Evolutionary conservation across 495 filamentous ascomycete species (phyloP), one percentile per base, ranked within the genome.

Genomic region (Bacidia rubella): DNA sequence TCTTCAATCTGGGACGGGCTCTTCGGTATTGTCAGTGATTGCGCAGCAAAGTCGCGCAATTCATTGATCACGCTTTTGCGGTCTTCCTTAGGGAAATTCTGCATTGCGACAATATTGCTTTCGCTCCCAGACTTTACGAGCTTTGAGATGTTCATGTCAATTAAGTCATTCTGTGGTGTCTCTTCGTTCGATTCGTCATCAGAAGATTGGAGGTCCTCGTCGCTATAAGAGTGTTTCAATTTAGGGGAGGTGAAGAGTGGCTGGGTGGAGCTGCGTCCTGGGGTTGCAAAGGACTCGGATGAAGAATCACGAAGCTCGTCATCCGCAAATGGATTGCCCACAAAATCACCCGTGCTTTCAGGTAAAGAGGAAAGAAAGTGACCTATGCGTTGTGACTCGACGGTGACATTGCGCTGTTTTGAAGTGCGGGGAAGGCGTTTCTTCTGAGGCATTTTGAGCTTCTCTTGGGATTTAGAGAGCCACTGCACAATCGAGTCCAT

Each of bases 321-420:
- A 7, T 7, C 5, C 29, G 15, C 15, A 15, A 15, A 7, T 35
- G 29, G 29, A 15, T 35, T 15, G 15, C 29, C 29, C 7, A 35
- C 32, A 23, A 52, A 44, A 1, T 52, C 32, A 2, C 40, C 20
- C 11, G 40, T n/a, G 15, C 26, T 23, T 19, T 52, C 49, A 21
- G 49, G 49, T 27, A 52, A 27, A 5, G 49, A 43, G 15, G 49
- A 52, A 4, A 52, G 49, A 44, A 52, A 52, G 43, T 52, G 49
- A 19, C 25, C 40, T 21, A 52, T 52, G 15, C 49, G 32, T 24
- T 52, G 49, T 17, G 49, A 42, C 22, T 42, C 48, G 22, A 51
- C 11, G 15, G 48, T 29, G 12, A 27, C n/a, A 41, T 27, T 20
- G n/a, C 23, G n/a, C 11, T 11, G 4, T 17, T 40, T 20, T 12